Base-by-base conservation (phyloP, 306 rosid species). In the Rosa persica region DNA sequence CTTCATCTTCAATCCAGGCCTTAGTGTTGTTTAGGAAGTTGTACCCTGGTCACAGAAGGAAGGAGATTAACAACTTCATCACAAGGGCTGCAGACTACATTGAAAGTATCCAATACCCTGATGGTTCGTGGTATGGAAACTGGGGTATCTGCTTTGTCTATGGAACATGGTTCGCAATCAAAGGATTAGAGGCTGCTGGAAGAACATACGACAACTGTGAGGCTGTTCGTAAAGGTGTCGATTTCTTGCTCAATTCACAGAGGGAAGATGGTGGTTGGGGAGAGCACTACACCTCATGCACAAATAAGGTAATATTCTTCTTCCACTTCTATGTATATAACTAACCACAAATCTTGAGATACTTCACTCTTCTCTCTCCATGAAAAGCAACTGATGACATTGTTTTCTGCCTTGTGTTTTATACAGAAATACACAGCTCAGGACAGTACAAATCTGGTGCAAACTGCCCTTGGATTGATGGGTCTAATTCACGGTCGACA, bases 61-160 rank as follows among this genome's bases (percentile, higher is more conserved):
- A 80, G 61, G 85, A 86, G 73, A 68, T 86, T 9, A 76, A 86
- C 12, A 74, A 76, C 39, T 87, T 73, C 60, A 83, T 83, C 30
- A 40, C 70, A 19, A 88, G 80, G 23, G 91, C 87, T 22, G 85
- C 66, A 10, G 70, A 67, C 17, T 85, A 71, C 70, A 72, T 85
- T 60, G 84, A 85, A 25, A 83, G 81, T 78, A 80, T 78, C 20
- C 89, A 85, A 73, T 71, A 70, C 60, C 78, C 72, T 0, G 87
- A 87, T 38, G 88, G 88, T 5, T 85, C 90, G 6, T 87, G 88
- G 88, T 86, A 80, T 61, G 85, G 87, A 70, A 70, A 78, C 34
- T 86, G 89, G 89, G 89, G 87, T 22, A 75, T 86, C 44, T 86
- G 89, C 83, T 86, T 83, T 17, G 49, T 82, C 2, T 86, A 83